phyloP scores from a whole-genome alignment of 805 yeast genomes.

The Saccharomyces kudriavzevii region DNA sequence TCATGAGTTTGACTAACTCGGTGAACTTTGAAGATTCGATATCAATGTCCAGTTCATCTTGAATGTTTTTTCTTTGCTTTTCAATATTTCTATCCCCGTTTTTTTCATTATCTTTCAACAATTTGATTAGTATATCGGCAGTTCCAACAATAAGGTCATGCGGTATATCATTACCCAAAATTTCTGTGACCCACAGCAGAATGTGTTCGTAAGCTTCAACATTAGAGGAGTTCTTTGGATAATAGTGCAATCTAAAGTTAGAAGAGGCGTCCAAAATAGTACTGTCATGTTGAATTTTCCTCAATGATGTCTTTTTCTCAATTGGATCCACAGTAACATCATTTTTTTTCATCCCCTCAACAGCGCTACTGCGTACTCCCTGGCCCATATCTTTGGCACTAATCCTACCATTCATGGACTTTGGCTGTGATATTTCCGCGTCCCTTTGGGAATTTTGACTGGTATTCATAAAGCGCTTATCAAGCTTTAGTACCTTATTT shows the following conservation, averaged over 20 bases:
- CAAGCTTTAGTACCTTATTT: slow-evolving; percentile 59
- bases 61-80: slow-evolving; percentile 41
- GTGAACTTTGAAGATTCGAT: slow-evolving; percentile 35
- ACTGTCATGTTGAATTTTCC: not conserved
- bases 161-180: slow-evolving; percentile 63
- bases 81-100: slow-evolving; percentile 16
- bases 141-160: slow-evolving; percentile 52
- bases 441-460: slow-evolving; percentile 34
- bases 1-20: slow-evolving; percentile 37
- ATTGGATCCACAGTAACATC: slow-evolving; percentile 13
- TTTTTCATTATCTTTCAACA: slow-evolving; percentile 15
- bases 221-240: slow-evolving; percentile 52
- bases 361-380: slow-evolving; percentile 4
- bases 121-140: slow-evolving; percentile 18
- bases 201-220: slow-evolving; percentile 45
- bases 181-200: slow-evolving; percentile 48
- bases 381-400: slow-evolving; percentile 64
- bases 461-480: slow-evolving; percentile 42
- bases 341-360: slow-evolving; percentile 12
- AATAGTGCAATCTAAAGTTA: slow-evolving; percentile 48
- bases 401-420: slow-evolving; percentile 64
- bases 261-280: slow-evolving; percentile 32
- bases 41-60: slow-evolving; percentile 36
- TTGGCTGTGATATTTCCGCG: slow-evolving; percentile 56
- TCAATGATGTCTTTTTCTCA: slow-evolving; percentile 11